Conservation (phyloP, 192 early-diverging fungal species). For the Geranomyces michiganensis region DNA sequence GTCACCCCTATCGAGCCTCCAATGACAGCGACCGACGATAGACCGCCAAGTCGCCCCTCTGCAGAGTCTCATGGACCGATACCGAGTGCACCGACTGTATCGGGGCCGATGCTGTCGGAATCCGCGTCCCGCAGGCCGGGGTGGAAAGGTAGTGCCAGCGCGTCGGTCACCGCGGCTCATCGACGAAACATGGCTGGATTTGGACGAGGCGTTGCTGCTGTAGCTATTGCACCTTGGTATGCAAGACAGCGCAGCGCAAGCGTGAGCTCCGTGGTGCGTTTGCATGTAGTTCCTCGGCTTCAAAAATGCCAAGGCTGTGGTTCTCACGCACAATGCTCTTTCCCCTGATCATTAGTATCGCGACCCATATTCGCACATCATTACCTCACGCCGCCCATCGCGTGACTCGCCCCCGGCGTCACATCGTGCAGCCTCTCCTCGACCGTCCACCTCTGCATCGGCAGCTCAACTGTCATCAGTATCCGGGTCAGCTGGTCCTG, state of each 20-base stretch:
- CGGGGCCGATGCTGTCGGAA: no score
- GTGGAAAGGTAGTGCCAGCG: not conserved
- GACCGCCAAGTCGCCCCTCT: no score
- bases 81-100: no score
- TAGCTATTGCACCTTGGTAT: slow-evolving; percentile 4
- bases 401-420: not conserved
- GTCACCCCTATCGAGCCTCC: no score
- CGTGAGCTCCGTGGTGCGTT: slow-evolving; percentile 2
- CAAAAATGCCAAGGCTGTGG: no score
- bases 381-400: slow-evolving; percentile 6
- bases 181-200: slow-evolving; percentile 7
- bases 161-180: not conserved
- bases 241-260: slow-evolving; percentile 13
- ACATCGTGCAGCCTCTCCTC: no score
- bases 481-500: no score
- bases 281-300: not conserved
- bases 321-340: not conserved
- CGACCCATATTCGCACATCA: slow-evolving; percentile 3
- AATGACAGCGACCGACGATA: no score
- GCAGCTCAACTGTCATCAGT: no score
- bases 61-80: no score
- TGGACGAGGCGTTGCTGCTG: slow-evolving; percentile 7
- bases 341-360: not conserved
- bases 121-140: no score
- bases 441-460: no score